Conservation (phyloP, 345 rosid species). For the Moringa oleifera region DNA sequence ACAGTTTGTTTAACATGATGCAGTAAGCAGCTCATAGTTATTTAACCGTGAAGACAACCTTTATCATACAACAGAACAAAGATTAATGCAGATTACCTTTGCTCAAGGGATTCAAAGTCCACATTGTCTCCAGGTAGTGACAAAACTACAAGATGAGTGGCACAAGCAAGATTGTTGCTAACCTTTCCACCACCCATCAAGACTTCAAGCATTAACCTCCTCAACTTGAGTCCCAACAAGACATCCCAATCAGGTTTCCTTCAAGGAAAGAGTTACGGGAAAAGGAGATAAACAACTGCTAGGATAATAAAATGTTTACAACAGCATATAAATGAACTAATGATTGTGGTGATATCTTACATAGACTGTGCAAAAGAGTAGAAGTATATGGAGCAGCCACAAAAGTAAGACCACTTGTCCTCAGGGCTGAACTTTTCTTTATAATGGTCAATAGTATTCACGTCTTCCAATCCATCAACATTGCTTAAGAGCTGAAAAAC, state of each 20-base stretch:
- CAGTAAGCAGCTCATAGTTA: background rate
- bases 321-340: background rate
- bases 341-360: slow-evolving; percentile 35
- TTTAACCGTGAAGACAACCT: background rate
- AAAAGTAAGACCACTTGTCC: slow-evolving; percentile 63
- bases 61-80: background rate
- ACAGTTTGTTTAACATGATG: no score
- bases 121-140: slow-evolving; percentile 33
- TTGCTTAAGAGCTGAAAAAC: slow-evolving; percentile 62
- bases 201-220: slow-evolving; percentile 73
- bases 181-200: slow-evolving; percentile 76
- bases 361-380: slow-evolving; percentile 27
- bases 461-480: slow-evolving; percentile 47
- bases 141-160: slow-evolving; percentile 74
- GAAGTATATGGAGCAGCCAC: slow-evolving; percentile 65
- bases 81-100: slow-evolving; percentile 32
- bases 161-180: slow-evolving; percentile 44
- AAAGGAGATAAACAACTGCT: slow-evolving; percentile 8
- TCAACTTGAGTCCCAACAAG: slow-evolving; percentile 42
- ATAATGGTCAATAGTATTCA: slow-evolving; percentile 38
- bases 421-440: slow-evolving; percentile 71
- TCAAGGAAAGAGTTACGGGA: slow-evolving; percentile 13
- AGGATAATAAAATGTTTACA: background rate
- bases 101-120: slow-evolving; percentile 36
- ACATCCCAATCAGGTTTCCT: slow-evolving; percentile 58